These are phyloP conservation scores for Coprinellus aureogranulatus DNA, from an alignment of 768 basidiomycete genomes.

Conservation along the genomic window DNA sequence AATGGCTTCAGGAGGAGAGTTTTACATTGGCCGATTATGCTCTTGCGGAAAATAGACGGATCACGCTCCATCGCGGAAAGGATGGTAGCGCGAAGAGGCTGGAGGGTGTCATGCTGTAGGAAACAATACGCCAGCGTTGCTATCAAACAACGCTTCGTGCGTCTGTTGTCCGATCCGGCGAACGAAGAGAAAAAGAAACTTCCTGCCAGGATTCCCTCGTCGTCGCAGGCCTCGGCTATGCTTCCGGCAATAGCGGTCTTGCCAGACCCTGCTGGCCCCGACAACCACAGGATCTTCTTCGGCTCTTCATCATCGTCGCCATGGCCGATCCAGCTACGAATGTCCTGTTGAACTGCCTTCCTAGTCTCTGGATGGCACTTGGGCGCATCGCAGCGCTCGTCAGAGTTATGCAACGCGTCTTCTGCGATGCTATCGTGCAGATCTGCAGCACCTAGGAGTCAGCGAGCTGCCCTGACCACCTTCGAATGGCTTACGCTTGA, in stretches of 20 bases:
- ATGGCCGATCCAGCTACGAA: too few species aligned
- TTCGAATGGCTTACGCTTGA: too few species aligned
- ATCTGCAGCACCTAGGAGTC: too few species aligned
- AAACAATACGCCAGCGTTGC: neutral
- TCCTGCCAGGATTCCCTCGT: neutral
- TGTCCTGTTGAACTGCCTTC: too few species aligned
- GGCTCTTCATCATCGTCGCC: neutral
- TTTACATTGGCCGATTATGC: neutral
- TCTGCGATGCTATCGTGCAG: neutral
- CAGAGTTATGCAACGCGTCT: neutral
- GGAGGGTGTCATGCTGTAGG: neutral
- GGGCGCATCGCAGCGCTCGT: too few species aligned
- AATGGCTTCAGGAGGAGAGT: neutral
- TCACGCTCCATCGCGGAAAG: neutral
- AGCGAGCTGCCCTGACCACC: too few species aligned
- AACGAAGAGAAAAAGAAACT: conserved; percentile 12
- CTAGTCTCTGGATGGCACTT: too few species aligned
- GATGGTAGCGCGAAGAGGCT: neutral
- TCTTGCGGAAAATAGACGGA: neutral
- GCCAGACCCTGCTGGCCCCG: conserved; percentile 8
- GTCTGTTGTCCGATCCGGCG: neutral
- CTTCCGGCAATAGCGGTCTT: conserved; percentile 10
- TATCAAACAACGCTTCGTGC: neutral
- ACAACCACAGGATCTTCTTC: neutral
- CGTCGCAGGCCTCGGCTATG: conserved; percentile 3